Evolutionary conservation across 2,329 filamentous ascomycete species (phyloP), one percentile per base, ranked within the genome.

Genomic region (Grosmannia penicillata): DNA sequence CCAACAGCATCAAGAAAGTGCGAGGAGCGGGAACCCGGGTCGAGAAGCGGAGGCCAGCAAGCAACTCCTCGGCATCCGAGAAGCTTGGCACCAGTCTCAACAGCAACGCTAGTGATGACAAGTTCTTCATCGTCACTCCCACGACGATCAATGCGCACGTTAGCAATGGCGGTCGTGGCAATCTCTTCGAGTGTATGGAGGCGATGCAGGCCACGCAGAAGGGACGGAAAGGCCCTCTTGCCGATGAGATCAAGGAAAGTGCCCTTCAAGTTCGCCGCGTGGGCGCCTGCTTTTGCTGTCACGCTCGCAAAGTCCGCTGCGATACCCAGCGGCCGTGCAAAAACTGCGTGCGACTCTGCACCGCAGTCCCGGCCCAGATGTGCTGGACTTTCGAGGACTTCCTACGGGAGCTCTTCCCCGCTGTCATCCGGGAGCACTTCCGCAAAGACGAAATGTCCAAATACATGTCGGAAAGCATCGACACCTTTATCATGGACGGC

Each of bases 311-410:
- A 51, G 70, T 75, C 38, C 68, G 66, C 50, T 74, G 70, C 45
- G 68, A 72, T 50, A 63, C 63, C 45, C 61, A 68, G 47, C 57
- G 70, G 33, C 68, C 70, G 0, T 75, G 70, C 54, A 63, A 63
- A 51, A 72, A 66, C 54, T 75, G 70, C 58, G 62, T 59, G 46
- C 69, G 70, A 52, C 59, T 73, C 38, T 59, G 61, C 38, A 50
- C 58, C 2, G 55, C 61, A 36, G 58, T 72, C 13, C 69, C 70
- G 2, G 65, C 70, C 47, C 62, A 68, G 17, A 59, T 75, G 19
- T 75, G 70, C 54, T 74, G 70, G 70, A 68, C 69, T 49, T 74
- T 75, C 42, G 59, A 62, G 29, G 69, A 74, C 49, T 75, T 75
- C 42, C 43, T 67, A 8, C 56, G 58, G 0, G 58, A 66, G 3